phyloP scores from a whole-genome alignment of 2,329 filamentous ascomycete genomes.

The Plenodomus lindquistii region DNA sequence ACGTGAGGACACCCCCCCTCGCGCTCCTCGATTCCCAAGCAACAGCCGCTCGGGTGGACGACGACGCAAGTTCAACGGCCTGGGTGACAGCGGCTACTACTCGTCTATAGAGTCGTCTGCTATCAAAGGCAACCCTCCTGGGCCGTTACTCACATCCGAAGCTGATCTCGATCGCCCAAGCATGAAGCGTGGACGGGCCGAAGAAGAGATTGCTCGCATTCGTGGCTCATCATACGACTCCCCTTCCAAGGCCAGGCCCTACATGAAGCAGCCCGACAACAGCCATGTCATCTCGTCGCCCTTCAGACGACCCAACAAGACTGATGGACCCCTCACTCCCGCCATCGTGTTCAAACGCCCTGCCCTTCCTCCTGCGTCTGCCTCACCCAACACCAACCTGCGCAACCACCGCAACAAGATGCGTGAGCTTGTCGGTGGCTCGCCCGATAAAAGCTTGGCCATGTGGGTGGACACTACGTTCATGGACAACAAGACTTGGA shows the following conservation, averaged over 20 bases:
- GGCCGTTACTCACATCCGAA: conserved; percentile 73
- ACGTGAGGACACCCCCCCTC: conserved; percentile 76
- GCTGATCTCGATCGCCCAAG: conserved; percentile 72
- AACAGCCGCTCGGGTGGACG: conserved; percentile 70
- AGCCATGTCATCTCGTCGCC: conserved; percentile 48
- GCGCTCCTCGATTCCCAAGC: conserved; percentile 62
- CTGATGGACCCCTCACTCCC: conserved; percentile 70
- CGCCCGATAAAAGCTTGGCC: conserved; percentile 65
- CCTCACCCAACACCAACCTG: conserved; percentile 91
- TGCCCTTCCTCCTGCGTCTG: conserved; percentile 69
- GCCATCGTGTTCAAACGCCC: conserved; percentile 78
- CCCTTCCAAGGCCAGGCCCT: conserved; percentile 70
- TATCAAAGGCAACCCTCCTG: conserved; percentile 69
- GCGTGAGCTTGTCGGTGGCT: conserved; percentile 73
- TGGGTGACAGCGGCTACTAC: conserved; percentile 96
- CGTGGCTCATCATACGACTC: conserved; percentile 93
- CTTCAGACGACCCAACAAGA: conserved; percentile 41
- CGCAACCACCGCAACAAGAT: conserved; percentile 85
- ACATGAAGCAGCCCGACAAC: conserved; percentile 51
- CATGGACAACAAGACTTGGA: conserved; percentile 54
- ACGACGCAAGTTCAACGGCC: conserved; percentile 76
- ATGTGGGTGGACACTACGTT: conserved; percentile 58
- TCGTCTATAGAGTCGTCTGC: conserved; percentile 93
- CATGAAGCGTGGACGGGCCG: conserved; percentile 86
- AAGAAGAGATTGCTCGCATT: conserved; percentile 92